Conservation (phyloP, 2,329 filamentous ascomycete genomes). For the Neonectria hederae region DNA sequence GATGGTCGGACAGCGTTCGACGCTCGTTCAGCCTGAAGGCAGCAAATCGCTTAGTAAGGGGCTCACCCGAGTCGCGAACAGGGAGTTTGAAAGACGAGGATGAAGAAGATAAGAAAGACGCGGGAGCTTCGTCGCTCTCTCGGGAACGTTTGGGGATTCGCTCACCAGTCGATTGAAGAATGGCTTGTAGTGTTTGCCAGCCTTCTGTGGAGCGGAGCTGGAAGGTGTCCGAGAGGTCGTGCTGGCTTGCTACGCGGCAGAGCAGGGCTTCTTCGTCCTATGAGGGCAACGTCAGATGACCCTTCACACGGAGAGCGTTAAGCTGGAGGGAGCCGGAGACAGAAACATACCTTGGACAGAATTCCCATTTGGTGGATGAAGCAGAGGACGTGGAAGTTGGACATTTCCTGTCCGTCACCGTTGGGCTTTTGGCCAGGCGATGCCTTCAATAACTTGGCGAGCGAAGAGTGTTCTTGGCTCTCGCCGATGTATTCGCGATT, state of each 20-base stretch:
- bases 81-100: conserved; percentile 43
- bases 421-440: conserved; percentile 66
- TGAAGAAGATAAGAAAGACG: conserved; percentile 39
- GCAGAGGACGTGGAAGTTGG: conserved; percentile 94
- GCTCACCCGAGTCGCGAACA: conserved; percentile 56
- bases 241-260: conserved; percentile 82
- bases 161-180: conserved; percentile 98
- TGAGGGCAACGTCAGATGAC: conserved; percentile 14
- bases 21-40: conserved; percentile 69
- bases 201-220: conserved; percentile 87
- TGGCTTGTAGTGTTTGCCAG: conserved; percentile 93
- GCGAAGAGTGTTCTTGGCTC: conserved; percentile 78
- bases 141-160: conserved; percentile 80
- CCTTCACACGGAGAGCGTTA: background rate
- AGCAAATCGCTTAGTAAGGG: conserved; percentile 73
- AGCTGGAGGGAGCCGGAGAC: background rate
- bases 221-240: conserved; percentile 82
- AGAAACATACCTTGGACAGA: conserved; percentile 77
- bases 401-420: conserved; percentile 74
- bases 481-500: conserved; percentile 90
- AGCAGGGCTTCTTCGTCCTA: conserved; percentile 91
- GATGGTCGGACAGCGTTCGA: conserved; percentile 37
- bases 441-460: conserved; percentile 75
- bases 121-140: conserved; percentile 49
- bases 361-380: conserved; percentile 85